Conservation (phyloP, 164 flowering plant genomes). For the Saururus chinensis region DNA sequence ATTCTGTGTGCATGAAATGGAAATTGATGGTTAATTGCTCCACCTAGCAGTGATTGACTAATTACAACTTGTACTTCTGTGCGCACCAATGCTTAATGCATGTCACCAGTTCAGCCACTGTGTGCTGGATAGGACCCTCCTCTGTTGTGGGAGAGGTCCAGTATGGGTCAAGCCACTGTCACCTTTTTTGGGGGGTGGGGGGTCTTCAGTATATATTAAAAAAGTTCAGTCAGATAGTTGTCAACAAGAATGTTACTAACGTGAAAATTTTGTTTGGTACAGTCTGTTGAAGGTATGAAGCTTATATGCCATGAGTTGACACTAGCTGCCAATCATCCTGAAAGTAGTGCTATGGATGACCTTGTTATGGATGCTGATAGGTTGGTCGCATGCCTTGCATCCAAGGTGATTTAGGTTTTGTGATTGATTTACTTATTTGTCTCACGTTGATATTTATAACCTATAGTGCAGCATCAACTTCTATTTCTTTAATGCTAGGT, state of each 20-base stretch:
- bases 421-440: neutral
- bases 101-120: too few relatives aligned
- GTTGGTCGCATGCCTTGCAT: slow-evolving; percentile 85
- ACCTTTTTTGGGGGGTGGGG: too few relatives aligned
- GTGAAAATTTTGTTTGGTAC: slow-evolving; percentile 6
- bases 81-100: too few relatives aligned
- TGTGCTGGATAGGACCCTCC: too few relatives aligned
- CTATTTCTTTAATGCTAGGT: slow-evolving; percentile 34
- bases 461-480: neutral
- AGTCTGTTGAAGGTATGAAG: slow-evolving; percentile 99
- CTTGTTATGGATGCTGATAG: slow-evolving; percentile 81
- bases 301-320: slow-evolving; percentile 92
- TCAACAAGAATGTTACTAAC: neutral
- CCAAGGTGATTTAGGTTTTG: slow-evolving; percentile 39
- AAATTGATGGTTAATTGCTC: too few relatives aligned
- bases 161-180: too few relatives aligned
- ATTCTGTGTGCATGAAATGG: too few relatives aligned
- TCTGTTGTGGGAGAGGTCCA: too few relatives aligned
- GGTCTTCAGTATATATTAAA: too few relatives aligned
- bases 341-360: slow-evolving; percentile 71
- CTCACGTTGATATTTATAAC: neutral
- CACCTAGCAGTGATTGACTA: too few relatives aligned
- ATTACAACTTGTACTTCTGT: too few relatives aligned
- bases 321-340: slow-evolving; percentile 76
- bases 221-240: neutral